phyloP scores from a whole-genome alignment of 2,329 filamentous ascomycete genomes.

The Berkeleyomyces basicola region DNA sequence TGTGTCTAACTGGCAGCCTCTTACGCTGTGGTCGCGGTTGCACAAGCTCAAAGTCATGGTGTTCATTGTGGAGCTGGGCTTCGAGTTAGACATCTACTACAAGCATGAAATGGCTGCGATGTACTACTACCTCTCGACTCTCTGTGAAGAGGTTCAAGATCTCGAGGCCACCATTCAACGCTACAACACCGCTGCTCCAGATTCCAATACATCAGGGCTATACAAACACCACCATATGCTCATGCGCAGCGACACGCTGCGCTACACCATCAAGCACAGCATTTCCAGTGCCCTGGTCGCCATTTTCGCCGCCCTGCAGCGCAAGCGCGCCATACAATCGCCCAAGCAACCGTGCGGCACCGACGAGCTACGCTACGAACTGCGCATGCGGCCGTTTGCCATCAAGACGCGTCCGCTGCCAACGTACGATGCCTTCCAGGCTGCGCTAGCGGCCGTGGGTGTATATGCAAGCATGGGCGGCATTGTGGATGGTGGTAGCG shows the following conservation, averaged over 20 bases:
- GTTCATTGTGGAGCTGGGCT: slow-evolving; percentile 76
- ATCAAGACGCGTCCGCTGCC: slow-evolving; percentile 2
- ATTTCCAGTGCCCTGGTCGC: slow-evolving; percentile 37
- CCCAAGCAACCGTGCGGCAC: slow-evolving; percentile 48
- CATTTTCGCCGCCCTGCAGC: slow-evolving; percentile 50
- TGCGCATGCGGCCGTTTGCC: slow-evolving; percentile 74
- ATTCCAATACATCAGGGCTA: background rate
- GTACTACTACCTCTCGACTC: slow-evolving; percentile 68
- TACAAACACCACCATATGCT: background rate
- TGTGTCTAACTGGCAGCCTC: background rate
- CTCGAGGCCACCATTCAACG: slow-evolving; percentile 13
- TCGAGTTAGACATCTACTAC: slow-evolving; percentile 83
- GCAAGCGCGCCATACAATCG: slow-evolving; percentile 36
- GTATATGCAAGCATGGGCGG: background rate
- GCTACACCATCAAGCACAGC: slow-evolving; percentile 20
- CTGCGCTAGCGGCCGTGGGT: slow-evolving; percentile 15
- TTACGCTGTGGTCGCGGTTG: slow-evolving; percentile 66
- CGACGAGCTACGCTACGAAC: slow-evolving; percentile 54
- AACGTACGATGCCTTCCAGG: slow-evolving; percentile 40
- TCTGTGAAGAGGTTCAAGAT: background rate
- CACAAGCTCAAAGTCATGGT: slow-evolving; percentile 84
- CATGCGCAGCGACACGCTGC: slow-evolving; percentile 14
- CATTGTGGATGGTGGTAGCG: background rate
- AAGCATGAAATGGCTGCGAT: slow-evolving; percentile 70
- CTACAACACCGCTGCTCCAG: background rate